Percentiles rank a stretch among this genome's conserved stretches.
Evolutionary conservation across 2,329 filamentous ascomycete genomes (phyloP).

Genomic region (Verticillium dahliae): DNA sequence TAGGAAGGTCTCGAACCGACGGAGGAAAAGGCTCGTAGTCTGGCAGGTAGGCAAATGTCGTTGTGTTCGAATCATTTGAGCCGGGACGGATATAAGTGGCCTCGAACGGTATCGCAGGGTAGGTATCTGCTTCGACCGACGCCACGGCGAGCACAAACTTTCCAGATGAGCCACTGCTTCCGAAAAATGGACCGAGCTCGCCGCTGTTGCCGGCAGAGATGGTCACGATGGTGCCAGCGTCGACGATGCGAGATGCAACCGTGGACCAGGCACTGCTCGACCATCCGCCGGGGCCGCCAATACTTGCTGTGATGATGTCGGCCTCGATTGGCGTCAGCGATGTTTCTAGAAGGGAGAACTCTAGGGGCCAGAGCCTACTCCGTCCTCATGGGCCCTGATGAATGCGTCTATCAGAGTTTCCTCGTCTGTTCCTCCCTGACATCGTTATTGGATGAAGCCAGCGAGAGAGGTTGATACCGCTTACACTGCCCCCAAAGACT

Average conservation of each 20-base stretch:
- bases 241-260: conserved; percentile 31
- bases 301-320: conserved; percentile 26
- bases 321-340: conserved; percentile 1
- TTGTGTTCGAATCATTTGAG: background rate
- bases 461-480: background rate
- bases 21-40: conserved; percentile 2
- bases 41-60: conserved; percentile 5
- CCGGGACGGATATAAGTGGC: background rate
- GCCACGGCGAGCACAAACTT: conserved; percentile 33
- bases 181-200: conserved; percentile 28
- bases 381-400: conserved; percentile 19
- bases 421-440: conserved; percentile 14
- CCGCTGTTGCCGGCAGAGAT: conserved; percentile 36
- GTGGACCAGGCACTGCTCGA: conserved; percentile 20
- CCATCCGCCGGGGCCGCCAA: conserved; percentile 22
- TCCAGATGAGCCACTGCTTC: conserved; percentile 30
- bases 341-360: too few relatives aligned
- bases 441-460: background rate
- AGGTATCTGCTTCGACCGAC: conserved; percentile 23
- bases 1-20: conserved; percentile 11
- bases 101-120: conserved; percentile 8
- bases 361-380: conserved; percentile 4
- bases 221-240: conserved; percentile 29
- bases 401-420: conserved; percentile 23
- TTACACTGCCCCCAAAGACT: conserved; percentile 18